Evolutionary conservation across 306 rosid genomes (phyloP).

Genomic region (Citrullus mucosospermus): DNA sequence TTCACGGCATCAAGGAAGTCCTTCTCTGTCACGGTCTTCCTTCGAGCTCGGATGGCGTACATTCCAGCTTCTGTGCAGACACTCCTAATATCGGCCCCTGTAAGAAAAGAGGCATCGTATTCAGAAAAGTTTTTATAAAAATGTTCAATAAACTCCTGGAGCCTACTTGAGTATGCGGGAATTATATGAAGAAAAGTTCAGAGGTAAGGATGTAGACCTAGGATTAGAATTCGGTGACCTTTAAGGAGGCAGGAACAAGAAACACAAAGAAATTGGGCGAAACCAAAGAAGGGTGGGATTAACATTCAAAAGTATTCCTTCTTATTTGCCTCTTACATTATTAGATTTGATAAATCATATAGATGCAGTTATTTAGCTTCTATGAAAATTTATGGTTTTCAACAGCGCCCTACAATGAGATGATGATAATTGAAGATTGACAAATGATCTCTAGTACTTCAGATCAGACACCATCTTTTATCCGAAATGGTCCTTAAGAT

Average conservation of each 20-base stretch:
- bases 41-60: constrained; percentile 95
- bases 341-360: not conserved
- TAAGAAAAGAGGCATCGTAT: not conserved
- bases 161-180: not conserved
- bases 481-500: not conserved
- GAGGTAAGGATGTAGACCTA: not conserved
- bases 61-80: constrained; percentile 99
- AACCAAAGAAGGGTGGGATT: too few species aligned
- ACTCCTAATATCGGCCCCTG: constrained; percentile 97
- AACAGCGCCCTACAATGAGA: not conserved
- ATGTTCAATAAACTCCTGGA: not conserved
- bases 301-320: not conserved
- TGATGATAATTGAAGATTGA: not conserved
- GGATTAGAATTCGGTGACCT: not conserved
- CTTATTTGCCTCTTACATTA: not conserved
- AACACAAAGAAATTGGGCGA: not conserved
- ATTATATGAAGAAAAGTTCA: not conserved
- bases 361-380: not conserved
- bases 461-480: not conserved
- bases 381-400: not conserved
- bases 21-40: constrained; percentile 96
- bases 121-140: not conserved
- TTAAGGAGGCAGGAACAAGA: not conserved
- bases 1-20: constrained; percentile 98
- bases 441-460: not conserved